phyloP scores from a whole-genome alignment of 805 yeast genomes.

The Jamesozyma gamospora region DNA sequence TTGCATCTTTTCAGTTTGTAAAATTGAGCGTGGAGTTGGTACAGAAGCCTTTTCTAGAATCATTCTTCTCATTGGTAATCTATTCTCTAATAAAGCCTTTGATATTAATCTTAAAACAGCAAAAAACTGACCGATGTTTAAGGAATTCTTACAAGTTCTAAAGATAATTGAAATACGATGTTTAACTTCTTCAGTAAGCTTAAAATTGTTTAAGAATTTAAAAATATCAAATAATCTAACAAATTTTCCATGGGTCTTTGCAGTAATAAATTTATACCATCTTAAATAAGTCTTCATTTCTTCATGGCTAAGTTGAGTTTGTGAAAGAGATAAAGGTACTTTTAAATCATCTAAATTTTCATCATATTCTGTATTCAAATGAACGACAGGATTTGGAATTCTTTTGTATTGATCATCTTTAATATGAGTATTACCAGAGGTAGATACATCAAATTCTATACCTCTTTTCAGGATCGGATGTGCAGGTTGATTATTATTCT shows the following conservation, averaged over 20 bases:
- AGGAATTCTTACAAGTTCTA: constrained; percentile 40
- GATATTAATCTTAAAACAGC: constrained; percentile 74
- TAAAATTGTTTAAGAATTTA: constrained; percentile 67
- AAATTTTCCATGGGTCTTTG: constrained; percentile 56
- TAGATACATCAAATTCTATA: too few relatives aligned
- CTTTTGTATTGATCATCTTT: too few relatives aligned
- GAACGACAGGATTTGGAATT: too few relatives aligned
- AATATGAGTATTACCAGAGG: too few relatives aligned
- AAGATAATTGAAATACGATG: constrained; percentile 44
- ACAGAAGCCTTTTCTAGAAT: constrained; percentile 51
- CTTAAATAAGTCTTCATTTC: constrained; percentile 81
- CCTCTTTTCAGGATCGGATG: too few relatives aligned
- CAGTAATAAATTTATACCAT: constrained; percentile 83
- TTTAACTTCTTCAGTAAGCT: constrained; percentile 42
- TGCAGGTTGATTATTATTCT: too few relatives aligned
- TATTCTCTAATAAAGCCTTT: constrained; percentile 47
- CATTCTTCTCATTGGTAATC: constrained; percentile 43
- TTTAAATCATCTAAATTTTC: constrained; percentile 31
- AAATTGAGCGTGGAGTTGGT: constrained; percentile 72
- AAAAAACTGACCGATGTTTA: constrained; percentile 86
- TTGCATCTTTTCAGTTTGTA: constrained; percentile 47
- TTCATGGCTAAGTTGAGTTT: constrained; percentile 58
- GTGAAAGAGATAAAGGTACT: constrained; percentile 55
- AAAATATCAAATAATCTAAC: constrained; percentile 72
- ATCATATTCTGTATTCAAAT: constrained; percentile 6